Evolutionary conservation across 2,329 filamentous ascomycete genomes (phyloP).

Genomic region (Beauveria caledonica): DNA sequence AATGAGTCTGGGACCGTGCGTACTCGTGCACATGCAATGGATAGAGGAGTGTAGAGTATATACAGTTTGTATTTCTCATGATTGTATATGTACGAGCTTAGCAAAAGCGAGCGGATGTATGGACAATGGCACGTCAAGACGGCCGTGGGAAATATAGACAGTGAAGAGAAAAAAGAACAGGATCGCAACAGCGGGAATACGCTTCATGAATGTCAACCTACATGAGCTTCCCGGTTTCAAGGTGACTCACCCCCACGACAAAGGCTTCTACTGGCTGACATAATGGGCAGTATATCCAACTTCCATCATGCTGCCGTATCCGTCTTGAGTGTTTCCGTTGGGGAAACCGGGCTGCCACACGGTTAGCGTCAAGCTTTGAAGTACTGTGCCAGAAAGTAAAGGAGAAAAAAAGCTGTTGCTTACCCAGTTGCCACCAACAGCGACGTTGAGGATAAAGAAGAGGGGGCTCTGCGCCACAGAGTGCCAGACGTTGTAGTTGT

Average conservation of each 20-base stretch:
- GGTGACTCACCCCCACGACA: not conserved
- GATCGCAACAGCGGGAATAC: not conserved
- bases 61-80: slow-evolving; percentile 9
- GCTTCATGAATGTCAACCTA: not conserved
- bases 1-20: not conserved
- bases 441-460: slow-evolving; percentile 47
- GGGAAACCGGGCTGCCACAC: slow-evolving; percentile 38
- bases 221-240: not conserved
- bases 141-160: slow-evolving; percentile 11
- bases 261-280: slow-evolving; percentile 16
- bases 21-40: not conserved
- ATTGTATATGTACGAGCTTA: slow-evolving; percentile 5
- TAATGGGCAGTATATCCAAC: slow-evolving; percentile 42
- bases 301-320: slow-evolving; percentile 42
- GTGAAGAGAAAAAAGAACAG: slow-evolving; percentile 3
- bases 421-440: slow-evolving; percentile 46
- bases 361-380: slow-evolving; percentile 5
- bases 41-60: not conserved
- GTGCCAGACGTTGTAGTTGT: slow-evolving; percentile 39
- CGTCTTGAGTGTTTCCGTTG: slow-evolving; percentile 35
- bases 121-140: slow-evolving; percentile 7
- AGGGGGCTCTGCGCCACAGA: slow-evolving; percentile 41
- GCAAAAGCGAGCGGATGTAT: not conserved
- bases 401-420: slow-evolving; percentile 18
- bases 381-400: not conserved